Evolutionary conservation across 163 green algal genomes (phyloP), one percentile per base, ranked within the genome.

Genomic region (Trebouxiophyceae sp.): DNA sequence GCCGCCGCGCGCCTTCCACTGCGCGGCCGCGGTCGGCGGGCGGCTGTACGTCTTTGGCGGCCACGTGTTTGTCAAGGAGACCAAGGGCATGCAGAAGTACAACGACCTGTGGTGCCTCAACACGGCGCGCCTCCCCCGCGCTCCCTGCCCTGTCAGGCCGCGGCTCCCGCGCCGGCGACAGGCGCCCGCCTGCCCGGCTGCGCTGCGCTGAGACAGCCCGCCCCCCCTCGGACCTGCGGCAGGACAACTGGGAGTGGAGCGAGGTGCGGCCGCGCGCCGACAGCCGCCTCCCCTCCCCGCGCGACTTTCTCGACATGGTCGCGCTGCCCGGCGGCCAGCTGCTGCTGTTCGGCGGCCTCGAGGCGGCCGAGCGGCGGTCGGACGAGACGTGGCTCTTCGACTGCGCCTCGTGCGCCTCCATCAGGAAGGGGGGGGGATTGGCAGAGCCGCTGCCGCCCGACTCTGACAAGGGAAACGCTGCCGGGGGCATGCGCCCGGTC

Each of bases 21-120:
- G 77, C 0, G 78, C 71, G 4, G 76, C 74, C 3, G 77, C 62
- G 1, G 30, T 89, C 23, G 77, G 67, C 27, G 62, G 34, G 32
- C 77, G 69, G 12, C 28, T 89, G 5, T 91, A 85, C 60, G 47
- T 89, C 0, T 90, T 89, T 68, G 86, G 82, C 22, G 86, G 85
- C 22, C 79, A 86, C 46, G 73, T 81, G 2, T 84, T 63, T 31
- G 55, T 81, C 16, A 67, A 68, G 46, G 63, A 80, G 56, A 74
- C 71, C 57, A 65, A 76, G 33, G 71, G 68, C 50, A 54, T 86
- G 34, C 77, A 78, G 34, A 74, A 81, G 50, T 86, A 80, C 60
- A 69, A 76, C 44, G 79, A 84, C 56, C 57, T 84, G 4, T 86
- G 79, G 79, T 61, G 54, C 29, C 68, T 86, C 7, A 56, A 81